A percentile compares a stretch with the other conserved stretches of the same genome.
Conservation (phyloP, 2,329 filamentous ascomycete species). For the Gnomoniopsis sp. region DNA sequence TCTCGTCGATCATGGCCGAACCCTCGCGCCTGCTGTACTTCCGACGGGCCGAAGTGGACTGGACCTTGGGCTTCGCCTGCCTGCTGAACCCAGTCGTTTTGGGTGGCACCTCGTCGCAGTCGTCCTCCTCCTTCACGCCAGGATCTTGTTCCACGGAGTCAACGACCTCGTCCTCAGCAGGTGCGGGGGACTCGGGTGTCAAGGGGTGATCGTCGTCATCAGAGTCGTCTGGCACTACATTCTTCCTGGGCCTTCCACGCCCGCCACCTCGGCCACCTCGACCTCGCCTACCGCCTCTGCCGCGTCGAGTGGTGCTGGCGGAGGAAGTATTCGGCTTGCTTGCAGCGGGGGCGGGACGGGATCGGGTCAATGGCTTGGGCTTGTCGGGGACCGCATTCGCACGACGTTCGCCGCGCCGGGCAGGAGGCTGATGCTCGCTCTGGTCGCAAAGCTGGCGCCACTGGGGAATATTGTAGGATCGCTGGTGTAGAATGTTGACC, state of each 20-base stretch:
- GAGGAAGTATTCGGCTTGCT: constrained; percentile 10
- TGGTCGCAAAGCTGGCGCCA: constrained; percentile 94
- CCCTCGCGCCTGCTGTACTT: constrained; percentile 81
- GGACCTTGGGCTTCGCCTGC: constrained; percentile 56
- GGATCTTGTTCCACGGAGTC: constrained; percentile 50
- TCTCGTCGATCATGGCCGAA: constrained; percentile 79
- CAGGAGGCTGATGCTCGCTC: constrained; percentile 92
- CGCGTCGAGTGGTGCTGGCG: constrained; percentile 3
- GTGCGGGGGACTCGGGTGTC: constrained; percentile 55
- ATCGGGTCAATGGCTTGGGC: constrained; percentile 39
- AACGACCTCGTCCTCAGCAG: constrained; percentile 32
- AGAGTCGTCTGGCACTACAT: constrained; percentile 34
- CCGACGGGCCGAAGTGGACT: constrained; percentile 80
- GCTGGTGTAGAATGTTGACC: constrained; percentile 92
- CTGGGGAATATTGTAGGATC: constrained; percentile 93
- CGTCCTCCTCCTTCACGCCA: constrained; percentile 37
- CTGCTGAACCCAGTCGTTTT: constrained; percentile 46
- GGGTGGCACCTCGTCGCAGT: constrained; percentile 41
- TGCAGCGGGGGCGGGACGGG: constrained; percentile 31
- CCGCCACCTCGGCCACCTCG: constrained; percentile 34
- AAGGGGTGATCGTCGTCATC: constrained; percentile 50
- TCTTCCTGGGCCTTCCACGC: constrained; percentile 35
- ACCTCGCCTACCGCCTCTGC: constrained; percentile 11
- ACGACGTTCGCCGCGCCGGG: constrained; percentile 78
- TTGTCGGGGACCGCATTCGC: constrained; percentile 51